A percentile compares a stretch with the other conserved stretches of the same genome.
Conservation (phyloP, 2,329 filamentous ascomycete species). For the Talaromyces sp. region DNA sequence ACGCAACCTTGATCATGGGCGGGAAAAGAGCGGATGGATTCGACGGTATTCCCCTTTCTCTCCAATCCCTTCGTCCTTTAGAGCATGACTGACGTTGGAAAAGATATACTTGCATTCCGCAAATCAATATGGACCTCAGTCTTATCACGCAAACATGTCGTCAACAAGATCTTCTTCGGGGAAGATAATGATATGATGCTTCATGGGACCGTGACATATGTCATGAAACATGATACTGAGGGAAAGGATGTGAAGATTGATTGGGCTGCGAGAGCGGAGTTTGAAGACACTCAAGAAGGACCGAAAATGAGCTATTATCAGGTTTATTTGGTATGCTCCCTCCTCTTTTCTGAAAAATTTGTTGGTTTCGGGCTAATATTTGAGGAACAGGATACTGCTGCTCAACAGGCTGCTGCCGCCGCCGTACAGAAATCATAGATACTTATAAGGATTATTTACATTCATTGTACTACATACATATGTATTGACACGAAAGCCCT, state of each 20-base stretch:
- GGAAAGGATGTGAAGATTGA: conserved; percentile 36
- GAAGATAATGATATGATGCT: conserved; percentile 39
- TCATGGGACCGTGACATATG: conserved; percentile 38
- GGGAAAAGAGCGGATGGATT: conserved; percentile 35
- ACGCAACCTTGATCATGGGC: conserved; percentile 41
- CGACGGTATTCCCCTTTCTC: conserved; percentile 28
- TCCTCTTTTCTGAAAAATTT: no score
- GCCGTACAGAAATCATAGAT: neutral
- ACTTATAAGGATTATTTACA: neutral
- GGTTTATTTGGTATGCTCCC: conserved; percentile 39
- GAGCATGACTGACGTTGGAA: neutral
- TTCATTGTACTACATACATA: neutral
- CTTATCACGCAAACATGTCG: conserved; percentile 33
- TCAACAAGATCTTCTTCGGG: conserved; percentile 34
- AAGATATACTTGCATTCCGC: conserved; percentile 36
- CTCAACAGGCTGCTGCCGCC: conserved; percentile 17
- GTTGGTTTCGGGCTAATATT: neutral
- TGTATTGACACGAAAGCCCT: neutral
- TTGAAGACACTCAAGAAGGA: conserved; percentile 28
- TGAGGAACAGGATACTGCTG: conserved; percentile 20
- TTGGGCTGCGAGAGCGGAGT: conserved; percentile 40
- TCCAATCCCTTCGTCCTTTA: neutral
- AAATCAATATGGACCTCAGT: conserved; percentile 40
- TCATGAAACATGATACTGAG: conserved; percentile 29
- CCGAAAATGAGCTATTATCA: conserved; percentile 43